These are phyloP conservation scores for Posidonia oceanica DNA, from an alignment of 116 monocot genomes.

Conservation along the genomic window DNA sequence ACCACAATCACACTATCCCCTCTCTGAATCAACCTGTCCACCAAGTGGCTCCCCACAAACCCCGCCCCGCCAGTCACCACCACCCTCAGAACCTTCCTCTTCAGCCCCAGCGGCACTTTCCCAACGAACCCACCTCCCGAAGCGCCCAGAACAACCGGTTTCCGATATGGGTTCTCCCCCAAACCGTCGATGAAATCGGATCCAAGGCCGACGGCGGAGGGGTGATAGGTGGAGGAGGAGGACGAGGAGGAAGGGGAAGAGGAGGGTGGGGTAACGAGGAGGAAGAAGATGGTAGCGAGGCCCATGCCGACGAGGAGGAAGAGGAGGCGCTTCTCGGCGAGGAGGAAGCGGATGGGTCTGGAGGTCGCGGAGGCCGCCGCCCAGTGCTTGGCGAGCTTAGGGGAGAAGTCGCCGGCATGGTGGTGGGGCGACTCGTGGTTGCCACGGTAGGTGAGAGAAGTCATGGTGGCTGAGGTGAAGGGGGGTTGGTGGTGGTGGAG, in stretches of 20 bases:
- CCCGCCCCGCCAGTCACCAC: constrained; percentile 94
- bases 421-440: constrained; percentile 12
- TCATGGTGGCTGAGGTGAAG: background rate
- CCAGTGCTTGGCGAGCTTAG: constrained; percentile 31
- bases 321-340: constrained; percentile 59
- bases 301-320: constrained; percentile 63
- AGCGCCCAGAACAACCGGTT: constrained; percentile 1
- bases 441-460: constrained; percentile 32
- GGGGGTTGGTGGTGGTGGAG: background rate
- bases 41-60: constrained; percentile 93
- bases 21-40: constrained; percentile 71
- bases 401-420: constrained; percentile 15
- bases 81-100: constrained; percentile 64
- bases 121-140: constrained; percentile 46
- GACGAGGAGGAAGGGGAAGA: background rate
- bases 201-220: background rate
- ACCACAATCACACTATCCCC: constrained; percentile 93
- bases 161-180: background rate
- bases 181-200: background rate
- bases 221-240: background rate
- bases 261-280: constrained; percentile 5
- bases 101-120: constrained; percentile 73
- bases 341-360: constrained; percentile 33
- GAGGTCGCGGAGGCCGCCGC: constrained; percentile 2
- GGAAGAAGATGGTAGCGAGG: constrained; percentile 44